phyloP scores from a whole-genome alignment of 106 monocot species.

The Dendrobium chrysotoxum region DNA sequence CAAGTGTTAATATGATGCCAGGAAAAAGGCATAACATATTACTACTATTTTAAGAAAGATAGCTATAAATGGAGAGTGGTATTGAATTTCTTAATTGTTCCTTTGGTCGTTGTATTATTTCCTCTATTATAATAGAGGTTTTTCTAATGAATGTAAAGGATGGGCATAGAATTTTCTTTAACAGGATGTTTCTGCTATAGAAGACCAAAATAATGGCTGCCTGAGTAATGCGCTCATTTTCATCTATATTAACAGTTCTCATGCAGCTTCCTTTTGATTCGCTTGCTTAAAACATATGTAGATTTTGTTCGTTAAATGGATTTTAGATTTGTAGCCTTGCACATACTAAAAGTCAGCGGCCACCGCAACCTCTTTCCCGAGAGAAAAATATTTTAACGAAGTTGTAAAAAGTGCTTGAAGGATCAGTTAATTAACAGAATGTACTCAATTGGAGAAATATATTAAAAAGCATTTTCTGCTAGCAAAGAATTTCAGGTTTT shows the following conservation, averaged over 20 bases:
- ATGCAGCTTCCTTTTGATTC: background rate
- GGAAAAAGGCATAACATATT: too few relatives aligned
- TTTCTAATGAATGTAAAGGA: background rate
- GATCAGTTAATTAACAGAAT: too few relatives aligned
- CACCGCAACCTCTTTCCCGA: background rate
- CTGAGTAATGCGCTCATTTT: background rate
- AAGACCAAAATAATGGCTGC: background rate
- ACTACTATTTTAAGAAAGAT: too few relatives aligned
- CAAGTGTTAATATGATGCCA: too few relatives aligned
- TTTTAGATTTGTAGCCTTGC: background rate
- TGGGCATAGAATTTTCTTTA: background rate
- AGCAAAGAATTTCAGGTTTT: background rate
- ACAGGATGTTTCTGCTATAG: background rate
- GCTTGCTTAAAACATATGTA: background rate
- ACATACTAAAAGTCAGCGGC: background rate
- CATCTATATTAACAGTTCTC: background rate
- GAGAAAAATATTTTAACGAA: background rate
- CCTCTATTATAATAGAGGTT: background rate
- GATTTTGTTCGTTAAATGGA: background rate
- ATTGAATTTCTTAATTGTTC: too few relatives aligned
- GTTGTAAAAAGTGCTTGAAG: background rate
- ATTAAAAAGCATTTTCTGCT: background rate
- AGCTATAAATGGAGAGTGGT: too few relatives aligned
- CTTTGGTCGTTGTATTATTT: background rate
- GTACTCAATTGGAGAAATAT: background rate